A percentile compares a stretch with the other conserved stretches of the same genome.
Evolutionary conservation across 805 yeast genomes (phyloP).

Genomic region (Saturnispora hagleri): DNA sequence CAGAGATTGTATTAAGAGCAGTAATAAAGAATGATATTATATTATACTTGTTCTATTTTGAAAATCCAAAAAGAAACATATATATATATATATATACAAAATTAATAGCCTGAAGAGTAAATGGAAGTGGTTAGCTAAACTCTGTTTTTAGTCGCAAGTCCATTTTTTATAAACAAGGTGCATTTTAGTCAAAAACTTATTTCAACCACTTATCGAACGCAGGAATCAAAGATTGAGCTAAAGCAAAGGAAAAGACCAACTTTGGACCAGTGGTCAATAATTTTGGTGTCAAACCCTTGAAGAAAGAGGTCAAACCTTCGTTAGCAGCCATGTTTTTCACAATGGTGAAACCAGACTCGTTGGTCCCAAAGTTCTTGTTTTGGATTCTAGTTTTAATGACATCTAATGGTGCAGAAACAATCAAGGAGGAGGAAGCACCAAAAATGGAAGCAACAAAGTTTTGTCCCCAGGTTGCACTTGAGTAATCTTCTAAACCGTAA

Average conservation of each 20-base stretch:
- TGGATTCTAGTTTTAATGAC: conserved; percentile 98
- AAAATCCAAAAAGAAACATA: not conserved
- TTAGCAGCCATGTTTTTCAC: conserved; percentile 86
- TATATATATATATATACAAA: not conserved
- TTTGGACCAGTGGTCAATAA: conserved; percentile 97
- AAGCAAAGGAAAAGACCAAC: conserved; percentile 93
- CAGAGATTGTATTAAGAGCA: not conserved
- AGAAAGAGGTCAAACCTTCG: conserved; percentile 85
- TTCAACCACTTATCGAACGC: conserved; percentile 71
- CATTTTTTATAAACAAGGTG: not conserved
- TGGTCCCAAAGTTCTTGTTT: conserved; percentile 90
- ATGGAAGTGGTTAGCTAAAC: not conserved
- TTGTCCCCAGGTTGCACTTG: conserved; percentile 89
- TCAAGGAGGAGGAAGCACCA: conserved; percentile 95
- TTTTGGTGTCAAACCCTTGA: conserved; percentile 95
- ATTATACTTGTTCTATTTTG: not conserved
- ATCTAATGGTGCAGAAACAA: conserved; percentile 95
- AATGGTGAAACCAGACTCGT: conserved; percentile 88
- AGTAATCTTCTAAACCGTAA: conserved; percentile 76
- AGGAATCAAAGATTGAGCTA: conserved; percentile 95
- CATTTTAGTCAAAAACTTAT: not conserved
- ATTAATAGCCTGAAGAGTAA: not conserved
- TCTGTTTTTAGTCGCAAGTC: not conserved
- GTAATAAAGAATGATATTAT: not conserved
- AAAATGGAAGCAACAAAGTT: conserved; percentile 90